A percentile compares a stretch with the other conserved stretches of the same genome.
phyloP scores from a whole-genome alignment of 2,329 filamentous ascomycete genomes.

The Trichoderma sp. region DNA sequence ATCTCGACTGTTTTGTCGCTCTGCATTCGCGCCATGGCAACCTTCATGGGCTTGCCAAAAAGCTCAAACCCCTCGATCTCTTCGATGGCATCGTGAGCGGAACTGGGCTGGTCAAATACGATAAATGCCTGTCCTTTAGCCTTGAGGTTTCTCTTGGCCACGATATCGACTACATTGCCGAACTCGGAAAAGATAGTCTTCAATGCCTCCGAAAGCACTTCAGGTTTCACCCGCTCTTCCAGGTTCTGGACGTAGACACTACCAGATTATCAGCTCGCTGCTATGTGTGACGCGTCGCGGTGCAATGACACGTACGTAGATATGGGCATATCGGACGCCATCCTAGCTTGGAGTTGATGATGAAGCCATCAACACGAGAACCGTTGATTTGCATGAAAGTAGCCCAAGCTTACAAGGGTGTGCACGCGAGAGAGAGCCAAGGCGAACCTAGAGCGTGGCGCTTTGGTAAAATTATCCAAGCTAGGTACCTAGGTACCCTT shows the following conservation, averaged over 20 bases:
- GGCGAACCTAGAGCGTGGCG: not conserved
- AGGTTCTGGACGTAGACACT: conserved; percentile 77
- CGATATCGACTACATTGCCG: conserved; percentile 77
- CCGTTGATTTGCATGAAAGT: not conserved
- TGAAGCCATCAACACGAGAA: not conserved
- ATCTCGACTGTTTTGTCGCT: conserved; percentile 84
- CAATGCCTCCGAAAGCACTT: conserved; percentile 70
- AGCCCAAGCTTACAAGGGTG: not conserved
- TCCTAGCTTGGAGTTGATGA: conserved; percentile 1
- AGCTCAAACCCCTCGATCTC: conserved; percentile 90
- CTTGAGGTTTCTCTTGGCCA: conserved; percentile 85
- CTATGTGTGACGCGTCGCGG: conserved; percentile 53
- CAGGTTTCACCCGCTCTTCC: conserved; percentile 85
- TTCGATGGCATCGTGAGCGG: conserved; percentile 77
- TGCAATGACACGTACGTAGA: conserved; percentile 74
- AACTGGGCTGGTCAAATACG: conserved; percentile 78
- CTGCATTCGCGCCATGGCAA: conserved; percentile 75
- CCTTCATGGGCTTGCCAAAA: conserved; percentile 84
- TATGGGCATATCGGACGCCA: conserved; percentile 40
- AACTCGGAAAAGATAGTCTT: conserved; percentile 82
- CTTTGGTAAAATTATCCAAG: not conserved
- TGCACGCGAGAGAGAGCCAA: not conserved
- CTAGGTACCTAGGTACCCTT: no score
- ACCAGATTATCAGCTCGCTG: conserved; percentile 35
- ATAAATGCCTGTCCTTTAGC: conserved; percentile 95